Conservation (phyloP, 1,139 yeast species). For the Suhomyces bokatorum region DNA sequence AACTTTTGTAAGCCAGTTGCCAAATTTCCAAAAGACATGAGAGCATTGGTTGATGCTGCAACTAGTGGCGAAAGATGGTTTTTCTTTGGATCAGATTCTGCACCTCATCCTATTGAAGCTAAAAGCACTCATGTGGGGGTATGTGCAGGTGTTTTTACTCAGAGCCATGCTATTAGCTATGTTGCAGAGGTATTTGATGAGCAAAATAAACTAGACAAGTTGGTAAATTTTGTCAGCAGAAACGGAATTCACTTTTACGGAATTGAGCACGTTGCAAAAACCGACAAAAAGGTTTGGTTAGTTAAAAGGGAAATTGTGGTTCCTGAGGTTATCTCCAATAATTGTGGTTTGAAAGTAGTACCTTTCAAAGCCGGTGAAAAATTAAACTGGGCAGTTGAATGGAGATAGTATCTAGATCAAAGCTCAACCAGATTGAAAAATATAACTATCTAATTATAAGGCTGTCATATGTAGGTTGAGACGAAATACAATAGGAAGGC, state of each 20-base stretch:
- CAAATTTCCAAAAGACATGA: slow-evolving; percentile 79
- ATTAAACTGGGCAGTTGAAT: slow-evolving; percentile 73
- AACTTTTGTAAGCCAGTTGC: slow-evolving; percentile 98
- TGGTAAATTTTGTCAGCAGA: slow-evolving; percentile 73
- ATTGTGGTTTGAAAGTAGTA: slow-evolving; percentile 56
- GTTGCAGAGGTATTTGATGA: slow-evolving; percentile 84
- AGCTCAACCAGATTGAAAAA: too few species aligned
- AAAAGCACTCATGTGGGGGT: slow-evolving; percentile 81
- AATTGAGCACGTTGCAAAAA: slow-evolving; percentile 34
- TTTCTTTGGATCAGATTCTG: slow-evolving; percentile 96
- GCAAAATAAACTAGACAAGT: slow-evolving; percentile 58
- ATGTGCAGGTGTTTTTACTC: slow-evolving; percentile 97
- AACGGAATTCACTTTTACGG: slow-evolving; percentile 73
- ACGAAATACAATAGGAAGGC: too few species aligned
- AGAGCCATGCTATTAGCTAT: slow-evolving; percentile 77
- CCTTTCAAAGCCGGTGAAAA: slow-evolving; percentile 89
- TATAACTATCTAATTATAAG: too few species aligned
- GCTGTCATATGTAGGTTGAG: too few species aligned
- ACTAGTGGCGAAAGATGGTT: slow-evolving; percentile 90
- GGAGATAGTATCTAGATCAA: slow-evolving; percentile 43
- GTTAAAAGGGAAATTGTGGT: slow-evolving; percentile 52
- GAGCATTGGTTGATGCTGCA: slow-evolving; percentile 83
- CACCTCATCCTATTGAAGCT: slow-evolving; percentile 86
- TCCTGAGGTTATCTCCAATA: slow-evolving; percentile 56
- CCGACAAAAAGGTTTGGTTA: slow-evolving; percentile 47